Base-by-base conservation (phyloP, 2,329 filamentous ascomycete species). In the Claviceps arundinis region DNA sequence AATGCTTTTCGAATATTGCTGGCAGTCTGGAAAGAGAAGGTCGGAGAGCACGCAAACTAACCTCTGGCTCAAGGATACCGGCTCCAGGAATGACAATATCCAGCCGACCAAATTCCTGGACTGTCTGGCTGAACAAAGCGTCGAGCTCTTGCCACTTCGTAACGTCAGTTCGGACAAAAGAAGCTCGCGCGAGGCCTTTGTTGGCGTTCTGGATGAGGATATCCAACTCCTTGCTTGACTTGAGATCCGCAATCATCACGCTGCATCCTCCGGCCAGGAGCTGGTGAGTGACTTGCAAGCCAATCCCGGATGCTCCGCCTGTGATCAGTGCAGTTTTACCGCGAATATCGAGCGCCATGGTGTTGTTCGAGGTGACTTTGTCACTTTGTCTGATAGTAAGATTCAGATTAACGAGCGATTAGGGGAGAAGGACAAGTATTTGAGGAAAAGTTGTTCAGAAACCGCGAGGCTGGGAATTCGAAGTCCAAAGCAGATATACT, bases 121-220 rank as follows among this genome's bases (percentile, higher is more conserved):
- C 44, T 1, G 65, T 57, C 9, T 56, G 54, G 9, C 57, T 53
- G 52, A 69, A 67, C 56, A 66, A 56, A 16, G 52, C 47, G 13
- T 58, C 50, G 1, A 70, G 56, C 13, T 64, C 57, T 5, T 55
- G 41, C 67, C 66, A 69, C 11, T 59, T 58, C 4, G 65, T 61
- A 9, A 70, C 68, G 56, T 70, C 66, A 11, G 66, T 68, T 55
- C 61, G 57, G 30, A 64, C 58, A 55, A 68, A 70, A n/a, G 66
- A 52, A 5, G 60, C 65, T 30, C 59, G 56, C 3, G 59, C 50
- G 30, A 51, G 51, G 37, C 62, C 52, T 13, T 41, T 37, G 2
- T 38, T 13, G 22, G 2, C 19, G 16, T 14, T 9, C 7, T 41
- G 16, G 16, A 47, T 9, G n/a, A 53, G 48, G 14, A 17, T 22